Evolutionary conservation across 202 grass and related monocot genomes (phyloP).

Genomic region (Musa balbisiana): DNA sequence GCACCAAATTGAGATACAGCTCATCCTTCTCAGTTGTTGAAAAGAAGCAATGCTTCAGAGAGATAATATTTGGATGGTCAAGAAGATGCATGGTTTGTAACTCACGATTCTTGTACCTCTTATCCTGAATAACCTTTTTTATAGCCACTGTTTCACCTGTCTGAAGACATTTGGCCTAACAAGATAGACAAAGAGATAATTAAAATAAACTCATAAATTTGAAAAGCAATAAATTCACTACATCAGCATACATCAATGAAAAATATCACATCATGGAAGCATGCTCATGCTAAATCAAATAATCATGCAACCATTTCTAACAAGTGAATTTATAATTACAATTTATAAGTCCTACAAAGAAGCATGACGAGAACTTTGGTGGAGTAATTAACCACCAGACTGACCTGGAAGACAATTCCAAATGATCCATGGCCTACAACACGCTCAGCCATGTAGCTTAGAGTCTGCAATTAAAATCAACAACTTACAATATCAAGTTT

Average conservation of each 20-base stretch:
- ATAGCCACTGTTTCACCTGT: constrained; percentile 1
- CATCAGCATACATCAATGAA: too few relatives aligned
- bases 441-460: constrained; percentile 8
- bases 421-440: constrained; percentile 8
- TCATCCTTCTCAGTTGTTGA: constrained; percentile 8
- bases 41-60: constrained; percentile 4
- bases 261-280: too few relatives aligned
- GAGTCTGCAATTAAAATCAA: not conserved
- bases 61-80: constrained; percentile 3
- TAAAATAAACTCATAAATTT: not conserved
- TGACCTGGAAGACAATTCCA: constrained; percentile 6
- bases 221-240: too few relatives aligned
- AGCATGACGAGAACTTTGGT: not conserved
- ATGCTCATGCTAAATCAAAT: not conserved
- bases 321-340: not conserved
- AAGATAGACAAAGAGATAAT: not conserved
- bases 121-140: constrained; percentile 11
- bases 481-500: too few relatives aligned
- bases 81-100: not conserved
- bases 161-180: constrained; percentile 1
- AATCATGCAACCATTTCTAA: not conserved
- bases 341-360: not conserved
- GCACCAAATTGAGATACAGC: constrained; percentile 5
- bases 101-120: constrained; percentile 6
- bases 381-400: not conserved